A percentile compares a stretch with the other conserved stretches of the same genome.
Conservation (phyloP, 1,139 yeast species). For the Lodderomyces orthopsilosis region DNA sequence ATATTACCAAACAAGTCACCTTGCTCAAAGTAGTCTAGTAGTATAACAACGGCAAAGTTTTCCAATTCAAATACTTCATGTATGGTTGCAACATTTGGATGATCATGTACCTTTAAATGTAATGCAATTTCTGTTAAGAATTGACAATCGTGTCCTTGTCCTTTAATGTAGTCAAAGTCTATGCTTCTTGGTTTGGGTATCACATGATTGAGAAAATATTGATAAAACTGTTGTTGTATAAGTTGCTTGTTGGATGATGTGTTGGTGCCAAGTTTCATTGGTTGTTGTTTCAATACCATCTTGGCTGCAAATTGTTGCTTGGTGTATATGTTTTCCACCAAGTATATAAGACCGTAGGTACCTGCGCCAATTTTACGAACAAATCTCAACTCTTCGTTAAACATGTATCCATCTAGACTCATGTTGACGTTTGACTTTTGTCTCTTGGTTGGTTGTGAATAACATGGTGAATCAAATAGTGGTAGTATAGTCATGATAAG, state of each 20-base stretch:
- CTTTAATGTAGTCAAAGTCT: conserved; percentile 41
- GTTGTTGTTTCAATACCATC: conserved; percentile 54
- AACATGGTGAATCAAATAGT: conserved; percentile 11
- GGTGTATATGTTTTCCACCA: conserved; percentile 55
- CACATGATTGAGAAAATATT: conserved; percentile 26
- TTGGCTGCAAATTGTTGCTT: conserved; percentile 67
- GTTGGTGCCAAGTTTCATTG: conserved; percentile 16
- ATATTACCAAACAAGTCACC: conserved; percentile 83
- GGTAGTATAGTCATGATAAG: conserved; percentile 16
- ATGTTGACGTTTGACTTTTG: conserved; percentile 13
- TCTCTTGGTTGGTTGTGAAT: conserved; percentile 5
- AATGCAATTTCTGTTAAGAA: conserved; percentile 67
- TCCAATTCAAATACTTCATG: conserved; percentile 66
- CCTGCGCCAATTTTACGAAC: conserved; percentile 76
- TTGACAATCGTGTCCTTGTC: conserved; percentile 42
- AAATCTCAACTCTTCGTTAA: conserved; percentile 27
- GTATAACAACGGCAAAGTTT: conserved; percentile 55
- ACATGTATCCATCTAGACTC: conserved; percentile 24
- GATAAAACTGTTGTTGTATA: conserved; percentile 28
- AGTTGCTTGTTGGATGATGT: conserved; percentile 31
- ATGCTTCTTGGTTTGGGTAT: conserved; percentile 24
- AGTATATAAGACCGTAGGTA: conserved; percentile 81
- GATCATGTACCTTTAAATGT: conserved; percentile 72
- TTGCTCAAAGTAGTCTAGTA: conserved; percentile 77
- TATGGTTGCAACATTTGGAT: conserved; percentile 74